phyloP scores from a whole-genome alignment of 164 flowering plant species.

The Dillenia suffruticosa region DNA sequence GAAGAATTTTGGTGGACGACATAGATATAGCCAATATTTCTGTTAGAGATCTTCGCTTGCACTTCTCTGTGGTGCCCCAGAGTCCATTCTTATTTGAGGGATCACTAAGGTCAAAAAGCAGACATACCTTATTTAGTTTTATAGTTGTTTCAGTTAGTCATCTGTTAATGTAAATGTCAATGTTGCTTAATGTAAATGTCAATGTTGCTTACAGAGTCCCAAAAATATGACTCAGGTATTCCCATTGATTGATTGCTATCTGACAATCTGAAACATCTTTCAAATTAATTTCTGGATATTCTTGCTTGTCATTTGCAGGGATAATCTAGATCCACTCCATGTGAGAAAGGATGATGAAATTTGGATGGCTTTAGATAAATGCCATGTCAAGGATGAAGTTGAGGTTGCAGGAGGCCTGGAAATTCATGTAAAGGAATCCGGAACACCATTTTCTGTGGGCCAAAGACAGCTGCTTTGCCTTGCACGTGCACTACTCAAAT shows the following conservation, averaged over 20 bases:
- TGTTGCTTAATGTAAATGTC: too few relatives aligned
- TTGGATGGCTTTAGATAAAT: constrained; percentile 74
- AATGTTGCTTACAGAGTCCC: too few relatives aligned
- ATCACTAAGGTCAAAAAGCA: constrained; percentile 48
- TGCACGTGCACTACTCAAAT: constrained; percentile 89
- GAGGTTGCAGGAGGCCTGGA: constrained; percentile 84
- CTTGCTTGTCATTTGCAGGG: constrained; percentile 37
- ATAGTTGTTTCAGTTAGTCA: too few relatives aligned
- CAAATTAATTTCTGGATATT: too few relatives aligned
- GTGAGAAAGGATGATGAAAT: constrained; percentile 46
- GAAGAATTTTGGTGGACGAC: constrained; percentile 69
- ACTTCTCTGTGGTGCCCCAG: constrained; percentile 87
- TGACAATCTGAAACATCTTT: too few relatives aligned
- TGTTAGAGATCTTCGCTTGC: constrained; percentile 73
- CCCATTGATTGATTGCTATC: too few relatives aligned
- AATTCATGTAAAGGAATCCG: constrained; percentile 63
- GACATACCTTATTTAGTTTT: too few relatives aligned
- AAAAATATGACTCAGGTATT: too few relatives aligned
- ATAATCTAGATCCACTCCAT: constrained; percentile 72
- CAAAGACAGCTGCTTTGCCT: constrained; percentile 94
- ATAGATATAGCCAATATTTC: constrained; percentile 48
- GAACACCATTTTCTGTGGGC: constrained; percentile 85
- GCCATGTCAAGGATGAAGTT: constrained; percentile 79
- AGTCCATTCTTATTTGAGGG: constrained; percentile 94
- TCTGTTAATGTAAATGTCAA: too few relatives aligned